Conservation (phyloP, 371 early-diverging fungal species). For the Saksenaea oblongispora region DNA sequence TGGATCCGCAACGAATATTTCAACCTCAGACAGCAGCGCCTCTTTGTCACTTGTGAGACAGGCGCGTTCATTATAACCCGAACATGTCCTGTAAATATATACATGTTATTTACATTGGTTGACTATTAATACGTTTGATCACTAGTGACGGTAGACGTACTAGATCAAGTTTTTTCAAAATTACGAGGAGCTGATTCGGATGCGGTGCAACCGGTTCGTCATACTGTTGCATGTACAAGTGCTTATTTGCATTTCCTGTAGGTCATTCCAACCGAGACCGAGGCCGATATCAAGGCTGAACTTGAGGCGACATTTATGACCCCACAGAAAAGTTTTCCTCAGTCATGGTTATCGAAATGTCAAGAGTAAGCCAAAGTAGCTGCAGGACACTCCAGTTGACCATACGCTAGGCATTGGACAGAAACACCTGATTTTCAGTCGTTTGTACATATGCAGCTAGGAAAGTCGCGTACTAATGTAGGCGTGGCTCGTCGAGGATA, state of each 20-base stretch:
- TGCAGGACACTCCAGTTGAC: neutral
- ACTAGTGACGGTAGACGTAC: conserved; percentile 4
- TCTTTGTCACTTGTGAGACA: no score
- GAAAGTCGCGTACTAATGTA: conserved; percentile 47
- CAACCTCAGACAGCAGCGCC: no score
- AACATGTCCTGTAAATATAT: no score
- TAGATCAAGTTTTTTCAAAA: conserved; percentile 11
- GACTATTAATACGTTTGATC: neutral
- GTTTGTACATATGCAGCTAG: conserved; percentile 43
- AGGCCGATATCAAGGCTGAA: conserved; percentile 36
- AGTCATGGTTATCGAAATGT: conserved; percentile 50
- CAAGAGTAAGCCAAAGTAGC: conserved; percentile 43
- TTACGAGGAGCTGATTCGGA: conserved; percentile 5
- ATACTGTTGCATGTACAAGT: neutral
- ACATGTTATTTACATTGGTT: no score
- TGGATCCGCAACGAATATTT: no score
- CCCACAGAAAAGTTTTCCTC: conserved; percentile 46
- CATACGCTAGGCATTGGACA: conserved; percentile 45
- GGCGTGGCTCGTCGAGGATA: conserved; percentile 50
- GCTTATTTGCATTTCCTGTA: neutral
- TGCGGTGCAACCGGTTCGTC: neutral
- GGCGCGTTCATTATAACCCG: no score
- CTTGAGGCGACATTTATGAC: conserved; percentile 51
- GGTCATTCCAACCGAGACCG: neutral
- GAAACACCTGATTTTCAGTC: conserved; percentile 47